Evolutionary conservation across 2,329 filamentous ascomycete species (phyloP), one percentile per base, ranked within the genome.

Genomic region (Talaromyces islandicus): DNA sequence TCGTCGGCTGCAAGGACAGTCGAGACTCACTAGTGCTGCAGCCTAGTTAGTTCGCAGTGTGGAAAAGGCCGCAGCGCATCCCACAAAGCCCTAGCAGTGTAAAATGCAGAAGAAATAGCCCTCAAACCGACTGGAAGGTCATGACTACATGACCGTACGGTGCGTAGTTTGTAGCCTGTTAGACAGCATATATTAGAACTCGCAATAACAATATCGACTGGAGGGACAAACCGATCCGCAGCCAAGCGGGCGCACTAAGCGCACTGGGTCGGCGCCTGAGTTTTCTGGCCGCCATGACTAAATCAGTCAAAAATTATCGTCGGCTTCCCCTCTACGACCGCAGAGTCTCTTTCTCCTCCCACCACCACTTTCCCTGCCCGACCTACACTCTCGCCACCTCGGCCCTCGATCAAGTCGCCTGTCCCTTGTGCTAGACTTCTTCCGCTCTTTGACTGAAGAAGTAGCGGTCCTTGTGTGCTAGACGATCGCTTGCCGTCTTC

Each of bases 401-500:
- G n/a, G 43, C 19, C 43, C 10, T 10, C 43, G n/a, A 24, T 21
- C 6, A 21, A 21, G 43, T 46, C 43, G 43, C 43, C n/a, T 24
- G 43, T 24, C 4, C 24, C 43, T 19, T 4, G 24, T 19, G n/a
- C 11, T 46, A 19, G 43, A 12, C 43, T 11, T 46, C 2, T 46
- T 46, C 43, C 6, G 43, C 21, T 46, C 43, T 46, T 46, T 19
- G 43, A 4, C 43, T 10, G 21, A 46, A 14, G 43, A 46, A 46
- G 43, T 46, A 24, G 43, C 43, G 43, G 43, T 24, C 19, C 43
- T 46, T 46, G 43, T 46, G 43, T 54, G 63, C 64, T 65, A 62
- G 62, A 69, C 62, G 63, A 65, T 60, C 32, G 43, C 43, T 61
- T 62, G 55, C 54, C 51, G 64, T 66, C 62, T 68, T 66, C 64